phyloP scores from a whole-genome alignment of 202 grass and related monocot species.

The Schoenoplectus triqueter region DNA sequence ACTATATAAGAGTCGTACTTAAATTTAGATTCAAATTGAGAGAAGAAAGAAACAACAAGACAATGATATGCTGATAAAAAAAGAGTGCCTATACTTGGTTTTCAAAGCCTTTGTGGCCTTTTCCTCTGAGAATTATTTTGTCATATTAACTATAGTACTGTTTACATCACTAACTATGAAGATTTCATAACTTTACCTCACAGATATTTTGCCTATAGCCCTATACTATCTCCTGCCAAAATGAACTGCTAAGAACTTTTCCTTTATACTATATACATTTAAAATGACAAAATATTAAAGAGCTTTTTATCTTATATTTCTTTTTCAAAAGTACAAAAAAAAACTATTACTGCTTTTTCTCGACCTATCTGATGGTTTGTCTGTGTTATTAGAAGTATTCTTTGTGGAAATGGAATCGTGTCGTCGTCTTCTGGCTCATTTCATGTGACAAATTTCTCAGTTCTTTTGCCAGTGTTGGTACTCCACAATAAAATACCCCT shows the following conservation, averaged over 20 bases:
- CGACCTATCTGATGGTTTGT: conserved; percentile 48
- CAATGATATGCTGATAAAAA: neutral
- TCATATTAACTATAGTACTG: conserved; percentile 33
- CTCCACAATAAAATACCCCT: conserved; percentile 98
- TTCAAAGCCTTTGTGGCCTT: conserved; percentile 30
- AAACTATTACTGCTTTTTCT: conserved; percentile 34
- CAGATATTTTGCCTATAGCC: conserved; percentile 23
- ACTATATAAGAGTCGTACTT: neutral
- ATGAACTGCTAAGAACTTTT: conserved; percentile 43
- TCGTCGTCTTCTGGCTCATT: conserved; percentile 89
- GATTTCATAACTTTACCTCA: conserved; percentile 21
- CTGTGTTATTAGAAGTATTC: conserved; percentile 70
- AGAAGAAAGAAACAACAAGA: neutral
- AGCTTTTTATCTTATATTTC: conserved; percentile 53
- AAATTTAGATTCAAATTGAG: neutral
- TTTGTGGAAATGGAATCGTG: conserved; percentile 97
- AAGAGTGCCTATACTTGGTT: conserved; percentile 1
- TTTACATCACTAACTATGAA: conserved; percentile 42
- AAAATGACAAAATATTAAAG: conserved; percentile 56
- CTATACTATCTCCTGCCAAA: conserved; percentile 2
- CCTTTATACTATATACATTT: conserved; percentile 91
- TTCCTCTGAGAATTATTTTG: conserved; percentile 30
- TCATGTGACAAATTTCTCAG: conserved; percentile 77
- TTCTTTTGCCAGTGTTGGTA: conserved; percentile 84
- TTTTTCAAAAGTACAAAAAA: conserved; percentile 49